Base-by-base conservation (phyloP, 1,284 basidiomycete species). In the Ustilago nuda region DNA sequence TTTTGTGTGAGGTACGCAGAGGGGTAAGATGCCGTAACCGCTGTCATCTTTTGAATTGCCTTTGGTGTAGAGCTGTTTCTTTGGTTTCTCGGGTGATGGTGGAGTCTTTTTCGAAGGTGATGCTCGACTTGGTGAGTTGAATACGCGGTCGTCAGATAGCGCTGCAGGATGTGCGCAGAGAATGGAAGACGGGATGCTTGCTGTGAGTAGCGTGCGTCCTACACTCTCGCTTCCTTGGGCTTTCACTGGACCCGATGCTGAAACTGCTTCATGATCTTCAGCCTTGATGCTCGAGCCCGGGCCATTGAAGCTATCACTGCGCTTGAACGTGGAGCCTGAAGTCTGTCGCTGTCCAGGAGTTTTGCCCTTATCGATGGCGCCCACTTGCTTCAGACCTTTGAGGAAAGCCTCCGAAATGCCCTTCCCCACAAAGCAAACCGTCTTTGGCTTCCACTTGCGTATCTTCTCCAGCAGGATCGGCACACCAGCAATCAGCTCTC, bases 381-480 rank as follows among this genome's bases (percentile, higher is more conserved):
- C 59, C 7, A 62, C 62, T 54, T 66, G 70, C 54, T 63, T 69
- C 35, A 78, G 67, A 2, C 65, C 65, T 54, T 68, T 74, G 5
- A 67, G 36, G 30, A 78, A 74, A 9, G 68, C 67, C 30, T 78
- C 63, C 0, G 76, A 72, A 19, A 78, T 78, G 4, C 73, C 76
- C 35, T 78, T 78, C 19, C 76, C 73, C 15, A 78, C 76, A 23
- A 78, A 76, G 43, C 66, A 69, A 3, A 76, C 73, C 8, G 64
- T 67, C n/a, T 50, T 55, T 0, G 76, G 76, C 32, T 68, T 69
- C 68, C 66, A 72, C 43, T 17, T 55, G 8, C 36, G 56, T 0
- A 78, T 43, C 53, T 78, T 78, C 23, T 69, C 55, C 12, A 78
- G 54, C 43, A 80, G 19, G 5, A 69, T 2, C 6, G 72, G 70